A percentile compares a stretch with the other conserved stretches of the same genome.
Evolutionary conservation across 306 rosid genomes (phyloP).

Genomic region (Prinsepia uniflora): DNA sequence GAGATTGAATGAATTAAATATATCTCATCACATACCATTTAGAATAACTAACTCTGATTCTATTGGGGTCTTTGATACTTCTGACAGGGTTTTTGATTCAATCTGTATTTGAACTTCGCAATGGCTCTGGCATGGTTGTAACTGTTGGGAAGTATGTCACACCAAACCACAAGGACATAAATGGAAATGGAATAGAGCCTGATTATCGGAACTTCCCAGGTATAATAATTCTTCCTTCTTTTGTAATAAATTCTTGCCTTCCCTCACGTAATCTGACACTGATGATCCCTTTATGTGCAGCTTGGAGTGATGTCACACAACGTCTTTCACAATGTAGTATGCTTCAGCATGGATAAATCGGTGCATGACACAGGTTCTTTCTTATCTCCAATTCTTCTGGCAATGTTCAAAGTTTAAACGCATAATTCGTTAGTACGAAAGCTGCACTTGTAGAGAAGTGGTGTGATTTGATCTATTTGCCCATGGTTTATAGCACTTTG

Average conservation of each 20-base stretch:
- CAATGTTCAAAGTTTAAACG: neutral
- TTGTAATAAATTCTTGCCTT: neutral
- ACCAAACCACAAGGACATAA: conserved; percentile 81
- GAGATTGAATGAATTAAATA: neutral
- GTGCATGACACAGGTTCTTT: conserved; percentile 20
- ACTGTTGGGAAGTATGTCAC: conserved; percentile 96
- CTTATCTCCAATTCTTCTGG: conserved; percentile 2
- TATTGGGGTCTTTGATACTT: conserved; percentile 25
- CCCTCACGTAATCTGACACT: conserved; percentile 20
- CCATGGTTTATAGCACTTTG: neutral
- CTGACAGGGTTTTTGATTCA: conserved; percentile 80
- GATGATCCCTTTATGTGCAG: conserved; percentile 38
- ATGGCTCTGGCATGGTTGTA: conserved; percentile 92
- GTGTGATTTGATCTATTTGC: no score
- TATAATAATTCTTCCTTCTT: conserved; percentile 21
- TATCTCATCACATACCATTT: neutral
- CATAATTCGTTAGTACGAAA: neutral
- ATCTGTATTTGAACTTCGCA: conserved; percentile 89
- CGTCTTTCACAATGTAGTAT: conserved; percentile 59
- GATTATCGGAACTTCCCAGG: conserved; percentile 85
- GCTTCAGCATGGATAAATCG: conserved; percentile 48
- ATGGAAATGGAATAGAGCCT: conserved; percentile 89
- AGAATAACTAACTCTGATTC: neutral
- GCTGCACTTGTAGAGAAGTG: neutral
- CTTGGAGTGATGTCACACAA: conserved; percentile 61